Percentiles rank a stretch among this genome's conserved stretches.
These are phyloP conservation scores for Phytopythium vexans DNA, from an alignment of 352 stramenopile species.

Conservation along the genomic window DNA sequence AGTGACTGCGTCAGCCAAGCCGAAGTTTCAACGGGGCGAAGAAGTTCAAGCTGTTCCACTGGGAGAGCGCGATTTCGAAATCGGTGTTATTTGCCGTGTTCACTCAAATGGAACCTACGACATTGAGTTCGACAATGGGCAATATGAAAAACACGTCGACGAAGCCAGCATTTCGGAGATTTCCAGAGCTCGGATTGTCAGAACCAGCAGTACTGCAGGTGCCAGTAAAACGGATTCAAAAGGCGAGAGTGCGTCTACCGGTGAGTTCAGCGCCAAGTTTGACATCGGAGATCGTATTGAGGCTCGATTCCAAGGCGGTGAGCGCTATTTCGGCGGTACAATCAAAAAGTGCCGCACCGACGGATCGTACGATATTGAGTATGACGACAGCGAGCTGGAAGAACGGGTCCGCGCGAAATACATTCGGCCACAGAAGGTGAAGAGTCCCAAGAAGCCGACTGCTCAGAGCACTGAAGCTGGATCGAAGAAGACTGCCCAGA, in stretches of 20 bases:
- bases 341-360: constrained; percentile 35
- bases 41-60: constrained; percentile 62
- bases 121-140: constrained; percentile 62
- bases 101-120: constrained; percentile 58
- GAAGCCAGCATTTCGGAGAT: constrained; percentile 41
- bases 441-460: constrained; percentile 26
- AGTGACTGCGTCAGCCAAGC: constrained; percentile 19
- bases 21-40: constrained; percentile 47
- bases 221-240: constrained; percentile 6
- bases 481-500: constrained; percentile 6
- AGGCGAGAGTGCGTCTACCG: constrained; percentile 10
- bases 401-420: constrained; percentile 39
- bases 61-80: constrained; percentile 37
- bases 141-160: constrained; percentile 54
- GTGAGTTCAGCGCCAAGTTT: constrained; percentile 20
- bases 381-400: constrained; percentile 66
- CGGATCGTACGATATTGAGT: constrained; percentile 46
- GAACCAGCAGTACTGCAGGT: constrained; percentile 16
- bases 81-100: constrained; percentile 46
- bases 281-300: constrained; percentile 43
- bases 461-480: constrained; percentile 8
- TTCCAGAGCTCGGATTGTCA: constrained; percentile 30
- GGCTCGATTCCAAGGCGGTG: constrained; percentile 34
- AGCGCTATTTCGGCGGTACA: constrained; percentile 38
- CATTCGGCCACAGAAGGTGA: constrained; percentile 34